Evolutionary conservation across 2,329 filamentous ascomycete species (phyloP).

Genomic region (Phialocephala sp.): DNA sequence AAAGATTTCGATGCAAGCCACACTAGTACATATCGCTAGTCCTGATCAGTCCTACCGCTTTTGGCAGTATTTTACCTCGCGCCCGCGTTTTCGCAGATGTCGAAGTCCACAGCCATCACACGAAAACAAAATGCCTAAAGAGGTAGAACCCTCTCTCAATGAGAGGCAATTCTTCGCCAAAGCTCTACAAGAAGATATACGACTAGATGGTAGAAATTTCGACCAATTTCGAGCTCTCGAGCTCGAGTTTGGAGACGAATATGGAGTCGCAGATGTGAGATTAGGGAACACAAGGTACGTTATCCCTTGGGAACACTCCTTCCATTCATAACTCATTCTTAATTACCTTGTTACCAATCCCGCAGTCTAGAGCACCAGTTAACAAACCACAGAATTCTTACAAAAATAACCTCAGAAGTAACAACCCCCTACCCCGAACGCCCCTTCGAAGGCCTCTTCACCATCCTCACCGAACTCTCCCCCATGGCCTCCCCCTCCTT

Average conservation of each 20-base stretch:
- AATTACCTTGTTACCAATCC: too few relatives aligned
- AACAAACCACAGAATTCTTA: conserved; percentile 67
- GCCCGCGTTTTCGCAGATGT: conserved; percentile 9
- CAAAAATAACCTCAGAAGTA: conserved; percentile 86
- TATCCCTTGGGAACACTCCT: too few relatives aligned
- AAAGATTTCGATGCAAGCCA: conserved; percentile 6
- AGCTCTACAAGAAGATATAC: conserved; percentile 79
- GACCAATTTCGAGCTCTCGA: conserved; percentile 81
- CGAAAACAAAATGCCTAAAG: conserved; percentile 75
- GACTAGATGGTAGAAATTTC: conserved; percentile 81
- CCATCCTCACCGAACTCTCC: conserved; percentile 87
- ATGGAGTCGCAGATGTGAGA: conserved; percentile 85
- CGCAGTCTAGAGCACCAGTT: not conserved
- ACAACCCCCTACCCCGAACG: conserved; percentile 84
- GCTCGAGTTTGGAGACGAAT: conserved; percentile 86
- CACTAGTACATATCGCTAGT: not conserved
- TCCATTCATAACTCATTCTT: not conserved
- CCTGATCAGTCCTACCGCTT: not conserved
- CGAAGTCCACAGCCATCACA: conserved; percentile 8
- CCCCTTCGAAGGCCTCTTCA: conserved; percentile 95
- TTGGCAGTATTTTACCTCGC: not conserved
- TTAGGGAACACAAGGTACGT: conserved; percentile 87
- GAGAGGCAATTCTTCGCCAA: conserved; percentile 86
- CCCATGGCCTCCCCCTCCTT: conserved; percentile 92
- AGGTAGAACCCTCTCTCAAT: conserved; percentile 87